Evolutionary conservation across 805 yeast species (phyloP), one percentile per base, ranked within the genome.

Genomic region (Zygosaccharomyces bisporus): DNA sequence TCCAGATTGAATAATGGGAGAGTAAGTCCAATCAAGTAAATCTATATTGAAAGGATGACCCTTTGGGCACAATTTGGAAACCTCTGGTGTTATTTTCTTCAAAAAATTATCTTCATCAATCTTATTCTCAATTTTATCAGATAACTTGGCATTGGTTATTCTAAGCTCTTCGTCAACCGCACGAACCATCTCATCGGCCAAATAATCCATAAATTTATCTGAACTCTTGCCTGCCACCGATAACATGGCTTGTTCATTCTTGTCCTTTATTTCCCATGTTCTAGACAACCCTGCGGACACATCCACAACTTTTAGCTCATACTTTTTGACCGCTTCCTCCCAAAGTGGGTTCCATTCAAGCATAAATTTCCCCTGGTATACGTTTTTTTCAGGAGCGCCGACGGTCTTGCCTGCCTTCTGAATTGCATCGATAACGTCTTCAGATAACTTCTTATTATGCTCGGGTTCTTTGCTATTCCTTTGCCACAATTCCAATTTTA

Each of bases 1-100:
- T 43, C 95, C 95, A 54, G 95, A 83, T 68, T 88, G 95, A 42
- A 89, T 76, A 41, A 89, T 86, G 21, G 98, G 97, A 44, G 89
- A 80, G 64, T 86, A 88, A 53, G 95, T 86, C 96, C 97, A 91
- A 63, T 91, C 98, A 16, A 91, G 68, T 51, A 80, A 77, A 49
- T 78, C 80, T 4, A 83, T 71, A 57, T 88, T 95, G 49, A 89
- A 83, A 43, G 84, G 91, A 25, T 76, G 70, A 36, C 84, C 82
- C 6, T 53, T 18, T 6, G 66, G 66, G 30, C 62, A 54, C 29
- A 60, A 42, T 6, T 45, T 34, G n/a, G 59, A 51, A 16, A 76
- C 53, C 45, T 74, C 72, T 52, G 76, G 75, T 56, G 80, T 78
- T 56, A 78, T 61, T 32, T 66, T 63, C 45, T 74, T 74, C 63